These are phyloP conservation scores for Mortierella sp. DNA, from an alignment of 371 early-diverging fungal species.

Conservation along the genomic window DNA sequence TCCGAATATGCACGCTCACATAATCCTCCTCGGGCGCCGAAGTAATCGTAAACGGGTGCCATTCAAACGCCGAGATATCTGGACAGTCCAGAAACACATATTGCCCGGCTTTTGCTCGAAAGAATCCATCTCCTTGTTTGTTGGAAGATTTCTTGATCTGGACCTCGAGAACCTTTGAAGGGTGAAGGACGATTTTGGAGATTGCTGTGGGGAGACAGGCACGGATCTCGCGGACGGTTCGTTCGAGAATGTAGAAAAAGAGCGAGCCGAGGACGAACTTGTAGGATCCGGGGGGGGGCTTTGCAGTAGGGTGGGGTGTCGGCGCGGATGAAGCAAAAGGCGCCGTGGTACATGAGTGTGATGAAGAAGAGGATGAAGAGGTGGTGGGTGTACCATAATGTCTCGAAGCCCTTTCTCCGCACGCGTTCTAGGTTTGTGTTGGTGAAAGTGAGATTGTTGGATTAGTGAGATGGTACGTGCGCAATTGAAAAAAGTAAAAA, in stretches of 20 bases:
- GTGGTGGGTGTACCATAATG: constrained; percentile 91
- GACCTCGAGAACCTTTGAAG: constrained; percentile 76
- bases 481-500: neutral
- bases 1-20: constrained; percentile 84
- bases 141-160: constrained; percentile 65
- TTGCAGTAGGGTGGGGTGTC: constrained; percentile 75
- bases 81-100: constrained; percentile 80
- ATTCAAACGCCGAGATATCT: constrained; percentile 69
- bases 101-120: constrained; percentile 77
- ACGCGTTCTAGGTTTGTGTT: constrained; percentile 58
- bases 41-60: constrained; percentile 92
- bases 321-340: constrained; percentile 88
- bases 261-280: constrained; percentile 82
- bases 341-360: constrained; percentile 82
- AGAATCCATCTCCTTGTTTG: constrained; percentile 8
- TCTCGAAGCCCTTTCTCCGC: constrained; percentile 78
- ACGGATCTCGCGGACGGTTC: constrained; percentile 79
- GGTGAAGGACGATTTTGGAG: constrained; percentile 77
- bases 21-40: constrained; percentile 89
- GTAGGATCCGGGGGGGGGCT: constrained; percentile 81
- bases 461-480: neutral
- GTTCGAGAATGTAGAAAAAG: constrained; percentile 78
- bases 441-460: too few species aligned
- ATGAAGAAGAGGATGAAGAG: constrained; percentile 87
- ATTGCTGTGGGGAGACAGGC: constrained; percentile 74